These are phyloP conservation scores for Plasmodium cynomolgi DNA, from an alignment of 169 alveolate genomes.

Conservation along the genomic window DNA sequence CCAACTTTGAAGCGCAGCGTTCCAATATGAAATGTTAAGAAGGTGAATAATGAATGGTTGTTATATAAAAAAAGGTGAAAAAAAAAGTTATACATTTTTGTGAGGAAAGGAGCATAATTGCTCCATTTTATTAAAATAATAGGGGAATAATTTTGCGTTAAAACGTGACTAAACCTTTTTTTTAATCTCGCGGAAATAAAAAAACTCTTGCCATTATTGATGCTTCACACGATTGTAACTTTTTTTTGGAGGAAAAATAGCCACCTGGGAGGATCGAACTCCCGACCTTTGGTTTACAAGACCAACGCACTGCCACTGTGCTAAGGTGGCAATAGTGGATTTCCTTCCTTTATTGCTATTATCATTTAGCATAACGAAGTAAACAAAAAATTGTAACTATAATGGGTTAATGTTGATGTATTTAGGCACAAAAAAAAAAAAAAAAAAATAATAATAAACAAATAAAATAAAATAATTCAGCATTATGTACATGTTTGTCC, in stretches of 20 bases:
- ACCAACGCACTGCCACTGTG: constrained; percentile 94
- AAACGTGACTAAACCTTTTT: background rate
- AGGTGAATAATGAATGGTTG: background rate
- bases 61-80: no score
- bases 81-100: background rate
- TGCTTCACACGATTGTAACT: background rate
- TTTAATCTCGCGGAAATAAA: no score
- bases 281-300: constrained; percentile 94
- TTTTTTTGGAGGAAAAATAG: constrained; percentile 54
- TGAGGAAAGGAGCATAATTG: background rate
- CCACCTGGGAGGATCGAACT: constrained; percentile 95
- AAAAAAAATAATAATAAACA: background rate
- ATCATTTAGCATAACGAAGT: background rate
- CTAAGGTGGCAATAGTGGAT: constrained; percentile 87
- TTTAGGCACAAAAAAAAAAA: background rate
- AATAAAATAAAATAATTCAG: background rate
- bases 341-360: background rate
- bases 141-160: background rate
- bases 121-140: background rate
- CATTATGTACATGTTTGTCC: background rate
- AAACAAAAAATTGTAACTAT: background rate
- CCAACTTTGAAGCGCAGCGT: background rate
- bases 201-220: no score
- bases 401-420: background rate
- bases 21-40: background rate